Percentiles rank a stretch among this genome's conserved stretches.
These are phyloP conservation scores for Aureobasidium sp. DNA, from an alignment of 2,329 filamentous ascomycete genomes.

Conservation along the genomic window DNA sequence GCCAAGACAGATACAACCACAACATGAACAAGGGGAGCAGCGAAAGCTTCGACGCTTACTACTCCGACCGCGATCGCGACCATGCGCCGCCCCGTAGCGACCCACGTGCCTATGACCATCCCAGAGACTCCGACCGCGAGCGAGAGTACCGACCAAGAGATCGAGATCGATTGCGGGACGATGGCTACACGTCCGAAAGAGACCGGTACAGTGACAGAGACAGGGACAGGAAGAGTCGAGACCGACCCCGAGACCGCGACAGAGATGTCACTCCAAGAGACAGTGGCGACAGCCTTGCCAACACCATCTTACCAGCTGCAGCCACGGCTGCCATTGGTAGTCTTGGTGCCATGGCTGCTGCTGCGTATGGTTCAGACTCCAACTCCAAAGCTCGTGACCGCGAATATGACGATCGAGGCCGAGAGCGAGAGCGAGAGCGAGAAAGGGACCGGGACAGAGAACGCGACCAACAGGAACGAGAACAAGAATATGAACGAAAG, in stretches of 20 bases:
- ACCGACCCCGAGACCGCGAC: conserved; percentile 28
- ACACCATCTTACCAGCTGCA: conserved; percentile 19
- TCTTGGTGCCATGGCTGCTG: conserved; percentile 19
- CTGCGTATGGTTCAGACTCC: conserved; percentile 17
- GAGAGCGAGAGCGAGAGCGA: conserved; percentile 18
- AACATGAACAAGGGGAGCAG: conserved; percentile 30
- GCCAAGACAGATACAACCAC: conserved; percentile 25
- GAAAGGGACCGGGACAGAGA: conserved; percentile 19
- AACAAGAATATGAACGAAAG: conserved; percentile 12
- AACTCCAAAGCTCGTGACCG: conserved; percentile 18
- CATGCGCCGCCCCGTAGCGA: conserved; percentile 15
- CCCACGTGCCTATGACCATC: conserved; percentile 24
- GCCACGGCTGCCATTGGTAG: conserved; percentile 18
- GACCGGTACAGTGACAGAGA: conserved; percentile 20
- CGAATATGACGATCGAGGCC: conserved; percentile 21
- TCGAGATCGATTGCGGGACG: conserved; percentile 13
- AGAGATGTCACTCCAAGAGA: conserved; percentile 22
- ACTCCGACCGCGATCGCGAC: conserved; percentile 21
- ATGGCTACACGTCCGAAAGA: conserved; percentile 15
- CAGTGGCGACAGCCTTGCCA: conserved; percentile 17
- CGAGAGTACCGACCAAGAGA: conserved; percentile 18
- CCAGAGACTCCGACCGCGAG: conserved; percentile 15
- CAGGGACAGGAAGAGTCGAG: conserved; percentile 21
- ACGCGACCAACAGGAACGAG: conserved; percentile 17
- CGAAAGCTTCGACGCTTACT: conserved; percentile 35